Evolutionary conservation across 495 filamentous ascomycete genomes (phyloP).

Genomic region (Neurospora pannonica): DNA sequence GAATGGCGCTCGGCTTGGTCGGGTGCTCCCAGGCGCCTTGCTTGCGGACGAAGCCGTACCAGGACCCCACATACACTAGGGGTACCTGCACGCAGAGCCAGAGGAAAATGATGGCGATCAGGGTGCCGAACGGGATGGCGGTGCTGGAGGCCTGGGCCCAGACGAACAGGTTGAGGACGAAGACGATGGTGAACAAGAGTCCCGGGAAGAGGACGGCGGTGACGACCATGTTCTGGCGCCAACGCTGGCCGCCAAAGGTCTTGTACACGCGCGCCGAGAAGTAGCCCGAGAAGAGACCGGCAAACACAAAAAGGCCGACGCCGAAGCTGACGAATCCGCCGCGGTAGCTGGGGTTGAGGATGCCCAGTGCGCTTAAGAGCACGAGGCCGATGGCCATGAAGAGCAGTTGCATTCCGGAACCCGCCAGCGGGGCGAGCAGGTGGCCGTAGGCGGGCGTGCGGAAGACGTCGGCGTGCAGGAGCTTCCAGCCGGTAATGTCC

Average conservation of each 20-base stretch:
- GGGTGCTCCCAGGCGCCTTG: constrained; percentile 70
- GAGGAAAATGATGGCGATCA: constrained; percentile 65
- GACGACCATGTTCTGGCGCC: constrained; percentile 73
- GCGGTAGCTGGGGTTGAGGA: constrained; percentile 85
- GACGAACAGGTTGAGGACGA: constrained; percentile 85
- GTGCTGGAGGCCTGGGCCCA: constrained; percentile 91
- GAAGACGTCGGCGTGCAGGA: constrained; percentile 94
- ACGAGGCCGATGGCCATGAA: constrained; percentile 78
- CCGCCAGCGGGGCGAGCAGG: constrained; percentile 75
- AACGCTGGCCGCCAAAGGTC: constrained; percentile 74
- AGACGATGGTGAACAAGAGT: constrained; percentile 65
- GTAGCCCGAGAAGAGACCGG: constrained; percentile 87
- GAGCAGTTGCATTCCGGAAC: constrained; percentile 81
- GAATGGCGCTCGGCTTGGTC: constrained; percentile 65
- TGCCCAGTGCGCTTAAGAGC: constrained; percentile 67
- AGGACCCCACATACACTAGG: constrained; percentile 77
- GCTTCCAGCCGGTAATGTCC: constrained; percentile 87
- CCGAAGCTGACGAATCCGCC: constrained; percentile 88
- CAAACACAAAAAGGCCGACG: constrained; percentile 78
- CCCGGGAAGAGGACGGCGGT: constrained; percentile 82
- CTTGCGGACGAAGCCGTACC: constrained; percentile 61
- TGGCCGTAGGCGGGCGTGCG: constrained; percentile 64
- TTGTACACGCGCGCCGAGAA: constrained; percentile 79
- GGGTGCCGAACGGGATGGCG: constrained; percentile 79
- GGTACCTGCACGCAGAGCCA: constrained; percentile 90